Evolutionary conservation across 345 rosid genomes (phyloP), one percentile per base, ranked within the genome.

Genomic region (Noccaea bulbosa): DNA sequence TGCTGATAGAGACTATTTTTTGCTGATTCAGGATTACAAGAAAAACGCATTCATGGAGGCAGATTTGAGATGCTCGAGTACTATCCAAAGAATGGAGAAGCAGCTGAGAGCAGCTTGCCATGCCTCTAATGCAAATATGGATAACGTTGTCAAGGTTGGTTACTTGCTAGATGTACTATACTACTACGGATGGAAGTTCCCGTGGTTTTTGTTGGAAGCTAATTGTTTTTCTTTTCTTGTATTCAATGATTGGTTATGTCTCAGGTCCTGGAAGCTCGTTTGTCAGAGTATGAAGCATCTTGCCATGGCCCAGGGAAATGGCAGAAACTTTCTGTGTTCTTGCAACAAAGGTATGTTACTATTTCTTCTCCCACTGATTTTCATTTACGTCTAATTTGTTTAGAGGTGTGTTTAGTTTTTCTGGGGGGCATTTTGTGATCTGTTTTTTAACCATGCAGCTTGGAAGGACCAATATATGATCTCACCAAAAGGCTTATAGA

Each of bases 31-130:
- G 99, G 98, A 92, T 66, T 86, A 85, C 73, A 91, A 81, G 75
- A 88, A 77, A 79, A 90, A 82, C 62, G 87, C 88, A 5, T 92
- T 79, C 74, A 84, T 90, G 97, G 91, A 95, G 76, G 99, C 99
- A 67, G 99, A 95, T 51, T 24, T 88, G 77, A 81, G 35, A 50
- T 92, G 98, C 78, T 83, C 94, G 57, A 84, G 67, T 75, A 45
- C 85, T 54, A 79, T 92, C 33, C 99, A 87, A 73, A 85, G 84
- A 49, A 91, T 95, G 99, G 99, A 88, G 76, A 88, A 82, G 85
- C 88, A 85, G 71, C 81, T 95, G 69, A 84, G 97, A 77, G 83
- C 94, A 78, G 98, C 97, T 71, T 95, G 99, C 72, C 90, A 92
- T 81, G 81, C 93, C 75, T 80, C 93, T 63, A 85, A 85, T 82